Percentiles rank a stretch among this genome's conserved stretches.
These are phyloP conservation scores for Copromyces sp. DNA, from an alignment of 495 filamentous ascomycete genomes.

Conservation along the genomic window DNA sequence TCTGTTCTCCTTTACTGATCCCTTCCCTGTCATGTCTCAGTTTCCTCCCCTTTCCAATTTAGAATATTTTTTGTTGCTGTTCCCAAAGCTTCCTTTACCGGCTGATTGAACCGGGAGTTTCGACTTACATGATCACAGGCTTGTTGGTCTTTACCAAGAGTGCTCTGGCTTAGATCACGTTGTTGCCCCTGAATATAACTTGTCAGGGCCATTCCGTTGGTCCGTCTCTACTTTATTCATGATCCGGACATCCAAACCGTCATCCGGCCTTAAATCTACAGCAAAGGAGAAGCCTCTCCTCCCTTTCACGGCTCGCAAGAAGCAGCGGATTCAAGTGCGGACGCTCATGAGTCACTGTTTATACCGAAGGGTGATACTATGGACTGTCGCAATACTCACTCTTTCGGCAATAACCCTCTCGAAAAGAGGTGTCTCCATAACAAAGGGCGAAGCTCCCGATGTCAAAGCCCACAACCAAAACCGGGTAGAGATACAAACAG, in stretches of 20 bases:
- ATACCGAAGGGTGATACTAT: constrained; percentile 34
- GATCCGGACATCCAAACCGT: constrained; percentile 6
- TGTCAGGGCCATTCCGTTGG: neutral
- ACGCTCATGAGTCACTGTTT: constrained; percentile 29
- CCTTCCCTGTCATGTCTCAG: neutral
- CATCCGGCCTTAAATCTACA: constrained; percentile 8
- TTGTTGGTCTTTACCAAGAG: neutral
- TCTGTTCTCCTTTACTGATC: neutral
- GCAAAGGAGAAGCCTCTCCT: constrained; percentile 13
- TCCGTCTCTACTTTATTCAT: neutral
- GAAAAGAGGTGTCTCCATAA: constrained; percentile 7
- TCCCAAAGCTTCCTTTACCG: neutral
- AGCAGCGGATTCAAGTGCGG: constrained; percentile 16
- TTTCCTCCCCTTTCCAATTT: neutral
- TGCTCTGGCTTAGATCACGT: neutral
- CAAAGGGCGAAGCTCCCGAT: constrained; percentile 3
- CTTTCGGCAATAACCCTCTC: constrained; percentile 22
- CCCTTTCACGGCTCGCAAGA: constrained; percentile 4
- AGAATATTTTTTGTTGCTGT: neutral
- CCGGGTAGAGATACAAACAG: neutral
- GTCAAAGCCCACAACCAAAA: neutral
- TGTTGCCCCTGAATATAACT: neutral
- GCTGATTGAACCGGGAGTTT: neutral
- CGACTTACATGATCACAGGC: neutral
- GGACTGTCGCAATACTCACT: constrained; percentile 21